Percentiles rank a stretch among this genome's conserved stretches.
phyloP scores from a whole-genome alignment of 2,329 filamentous ascomycete species.

The Dendryphion nanum region DNA sequence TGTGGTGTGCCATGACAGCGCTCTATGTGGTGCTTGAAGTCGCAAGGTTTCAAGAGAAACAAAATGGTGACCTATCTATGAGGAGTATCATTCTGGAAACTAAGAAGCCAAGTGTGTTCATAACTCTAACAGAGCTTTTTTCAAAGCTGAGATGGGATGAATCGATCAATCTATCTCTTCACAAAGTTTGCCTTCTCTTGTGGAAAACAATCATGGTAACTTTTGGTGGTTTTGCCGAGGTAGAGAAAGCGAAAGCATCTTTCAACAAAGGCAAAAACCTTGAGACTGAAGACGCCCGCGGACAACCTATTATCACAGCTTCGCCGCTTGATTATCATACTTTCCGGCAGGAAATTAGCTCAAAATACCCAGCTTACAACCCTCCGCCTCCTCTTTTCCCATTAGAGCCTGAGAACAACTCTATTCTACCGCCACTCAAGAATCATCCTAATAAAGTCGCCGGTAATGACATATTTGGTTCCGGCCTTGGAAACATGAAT shows the following conservation, averaged over 20 bases:
- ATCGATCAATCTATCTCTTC: slow-evolving; percentile 57
- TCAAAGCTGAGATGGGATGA: slow-evolving; percentile 56
- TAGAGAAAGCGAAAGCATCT: slow-evolving; percentile 71
- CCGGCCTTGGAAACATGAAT: slow-evolving; percentile 49
- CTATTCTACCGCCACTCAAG: slow-evolving; percentile 80
- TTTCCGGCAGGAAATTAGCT: slow-evolving; percentile 94
- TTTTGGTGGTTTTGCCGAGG: slow-evolving; percentile 75
- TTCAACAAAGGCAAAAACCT: slow-evolving; percentile 57
- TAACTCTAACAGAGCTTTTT: slow-evolving; percentile 66
- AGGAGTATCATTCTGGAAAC: slow-evolving; percentile 31
- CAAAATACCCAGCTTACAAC: slow-evolving; percentile 95
- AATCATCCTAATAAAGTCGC: slow-evolving; percentile 62
- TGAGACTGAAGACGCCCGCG: slow-evolving; percentile 57
- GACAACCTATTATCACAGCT: slow-evolving; percentile 80
- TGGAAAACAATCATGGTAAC: slow-evolving; percentile 90
- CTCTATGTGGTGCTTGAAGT: slow-evolving; percentile 51
- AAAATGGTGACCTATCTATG: slow-evolving; percentile 53
- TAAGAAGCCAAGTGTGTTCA: slow-evolving; percentile 61
- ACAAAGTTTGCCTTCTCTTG: slow-evolving; percentile 68
- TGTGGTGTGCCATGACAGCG: slow-evolving; percentile 51
- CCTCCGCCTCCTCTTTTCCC: slow-evolving; percentile 81
- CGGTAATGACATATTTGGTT: slow-evolving; percentile 52
- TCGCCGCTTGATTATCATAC: slow-evolving; percentile 95
- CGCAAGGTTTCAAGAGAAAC: slow-evolving; percentile 36
- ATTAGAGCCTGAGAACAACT: slow-evolving; percentile 86